Percentiles rank a stretch among this genome's conserved stretches.
Evolutionary conservation across 1,139 yeast species (phyloP).

Genomic region (Taphrina flavorubra): DNA sequence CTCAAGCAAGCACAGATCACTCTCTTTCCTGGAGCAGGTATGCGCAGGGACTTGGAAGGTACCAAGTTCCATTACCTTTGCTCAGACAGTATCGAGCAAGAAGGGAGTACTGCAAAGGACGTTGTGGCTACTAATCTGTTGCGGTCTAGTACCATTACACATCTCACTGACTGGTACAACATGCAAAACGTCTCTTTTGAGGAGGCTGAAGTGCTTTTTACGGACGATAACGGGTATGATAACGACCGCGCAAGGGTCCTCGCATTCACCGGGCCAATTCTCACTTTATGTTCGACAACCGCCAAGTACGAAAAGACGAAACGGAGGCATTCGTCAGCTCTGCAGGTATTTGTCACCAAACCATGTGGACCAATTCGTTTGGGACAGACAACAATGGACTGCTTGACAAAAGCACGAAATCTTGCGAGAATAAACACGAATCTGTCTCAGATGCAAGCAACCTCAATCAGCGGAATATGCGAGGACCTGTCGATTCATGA

Average conservation of each 20-base stretch:
- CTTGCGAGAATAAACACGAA: slow-evolving; percentile 10
- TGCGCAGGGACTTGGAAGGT: slow-evolving; percentile 10
- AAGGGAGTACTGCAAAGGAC: neutral
- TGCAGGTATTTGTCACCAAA: slow-evolving; percentile 19
- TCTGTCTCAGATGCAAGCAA: neutral
- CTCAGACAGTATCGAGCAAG: neutral
- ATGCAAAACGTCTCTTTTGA: slow-evolving; percentile 1
- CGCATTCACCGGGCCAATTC: slow-evolving; percentile 13
- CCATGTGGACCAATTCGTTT: slow-evolving; percentile 33
- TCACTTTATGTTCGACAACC: slow-evolving; percentile 15
- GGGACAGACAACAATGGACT: slow-evolving; percentile 8
- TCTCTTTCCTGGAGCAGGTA: slow-evolving; percentile 14
- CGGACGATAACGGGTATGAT: slow-evolving; percentile 11
- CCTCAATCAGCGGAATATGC: neutral
- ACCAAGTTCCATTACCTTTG: slow-evolving; percentile 9
- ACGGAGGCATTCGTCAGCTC: slow-evolving; percentile 1
- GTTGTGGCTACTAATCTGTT: slow-evolving; percentile 1
- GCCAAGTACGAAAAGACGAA: slow-evolving; percentile 20
- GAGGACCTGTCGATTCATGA: neutral
- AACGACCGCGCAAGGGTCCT: neutral
- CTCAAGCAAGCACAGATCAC: neutral
- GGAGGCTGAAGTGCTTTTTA: slow-evolving; percentile 10
- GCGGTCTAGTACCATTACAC: neutral
- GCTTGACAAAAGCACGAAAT: slow-evolving; percentile 5
- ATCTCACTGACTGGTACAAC: slow-evolving; percentile 19